phyloP scores from a whole-genome alignment of 176 grass and related monocot genomes.

The Leersia perrieri region DNA sequence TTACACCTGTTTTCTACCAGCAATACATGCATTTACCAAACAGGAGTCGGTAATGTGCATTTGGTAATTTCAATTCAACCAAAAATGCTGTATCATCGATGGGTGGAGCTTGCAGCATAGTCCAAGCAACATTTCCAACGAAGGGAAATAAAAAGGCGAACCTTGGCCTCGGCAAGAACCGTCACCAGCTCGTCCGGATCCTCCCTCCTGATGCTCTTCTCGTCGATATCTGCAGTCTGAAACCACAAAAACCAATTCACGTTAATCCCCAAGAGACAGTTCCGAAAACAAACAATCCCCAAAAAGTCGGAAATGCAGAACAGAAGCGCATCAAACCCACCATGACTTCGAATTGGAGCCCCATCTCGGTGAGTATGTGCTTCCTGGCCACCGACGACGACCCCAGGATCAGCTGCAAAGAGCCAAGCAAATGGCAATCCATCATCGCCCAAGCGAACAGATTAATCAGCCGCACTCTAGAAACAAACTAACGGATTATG shows the following conservation, averaged over 20 bases:
- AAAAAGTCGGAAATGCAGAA: neutral
- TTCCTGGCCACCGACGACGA: constrained; percentile 79
- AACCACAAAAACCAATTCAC: neutral
- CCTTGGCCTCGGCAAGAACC: constrained; percentile 94
- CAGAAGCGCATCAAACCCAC: constrained; percentile 25
- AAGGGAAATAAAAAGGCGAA: constrained; percentile 5
- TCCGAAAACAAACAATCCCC: too few relatives aligned
- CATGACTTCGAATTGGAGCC: constrained; percentile 79
- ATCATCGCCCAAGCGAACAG: neutral
- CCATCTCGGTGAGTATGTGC: constrained; percentile 78
- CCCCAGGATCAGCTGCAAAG: constrained; percentile 75
- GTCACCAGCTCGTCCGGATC: constrained; percentile 81
- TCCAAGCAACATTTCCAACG: too few relatives aligned
- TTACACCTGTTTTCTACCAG: neutral
- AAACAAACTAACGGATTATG: neutral
- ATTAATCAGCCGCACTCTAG: neutral
- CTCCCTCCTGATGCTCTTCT: constrained; percentile 84
- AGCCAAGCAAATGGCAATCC: neutral
- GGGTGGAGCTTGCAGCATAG: too few relatives aligned
- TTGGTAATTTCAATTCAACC: neutral
- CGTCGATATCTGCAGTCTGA: constrained; percentile 93
- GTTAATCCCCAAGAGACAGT: neutral
- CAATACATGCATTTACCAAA: neutral
- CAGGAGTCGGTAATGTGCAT: neutral
- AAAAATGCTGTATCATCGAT: too few relatives aligned